Evolutionary conservation across 257 asterid species (phyloP).

Genomic region (Ophiorrhiza pumila): DNA sequence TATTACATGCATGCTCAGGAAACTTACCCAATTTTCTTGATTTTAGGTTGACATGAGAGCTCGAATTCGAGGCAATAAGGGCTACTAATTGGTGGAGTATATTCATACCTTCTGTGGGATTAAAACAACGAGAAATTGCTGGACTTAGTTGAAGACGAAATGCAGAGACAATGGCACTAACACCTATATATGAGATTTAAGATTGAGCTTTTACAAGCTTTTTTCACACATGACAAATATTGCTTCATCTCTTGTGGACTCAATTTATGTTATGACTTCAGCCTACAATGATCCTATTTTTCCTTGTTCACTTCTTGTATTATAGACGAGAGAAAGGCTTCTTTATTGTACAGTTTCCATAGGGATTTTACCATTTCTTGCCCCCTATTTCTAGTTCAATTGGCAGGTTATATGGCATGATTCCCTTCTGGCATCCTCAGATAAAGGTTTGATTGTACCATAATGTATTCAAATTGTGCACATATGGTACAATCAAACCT

Average conservation of each 20-base stretch:
- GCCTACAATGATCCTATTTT: background rate
- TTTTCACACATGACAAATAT: background rate
- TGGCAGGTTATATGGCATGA: background rate
- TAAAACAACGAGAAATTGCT: background rate
- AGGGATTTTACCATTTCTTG: background rate
- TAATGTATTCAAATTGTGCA: too few relatives aligned
- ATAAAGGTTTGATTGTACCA: too few relatives aligned
- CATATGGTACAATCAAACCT: too few relatives aligned
- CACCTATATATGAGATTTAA: background rate
- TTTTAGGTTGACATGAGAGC: constrained; percentile 94
- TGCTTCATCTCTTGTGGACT: background rate
- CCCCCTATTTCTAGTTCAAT: too few relatives aligned
- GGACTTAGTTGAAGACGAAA: constrained; percentile 14
- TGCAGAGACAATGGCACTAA: constrained; percentile 2
- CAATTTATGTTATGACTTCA: background rate
- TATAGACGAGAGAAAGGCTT: background rate
- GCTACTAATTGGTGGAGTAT: constrained; percentile 42
- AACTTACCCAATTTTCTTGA: constrained; percentile 10
- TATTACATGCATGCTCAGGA: background rate
- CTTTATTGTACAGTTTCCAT: constrained; percentile 2
- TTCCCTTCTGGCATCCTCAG: background rate
- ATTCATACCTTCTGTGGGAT: background rate
- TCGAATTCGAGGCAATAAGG: constrained; percentile 94
- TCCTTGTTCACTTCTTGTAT: background rate
- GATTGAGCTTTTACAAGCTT: background rate